Evolutionary conservation across 1,284 basidiomycete genomes (phyloP).

Genomic region (Prillingera fragicola): DNA sequence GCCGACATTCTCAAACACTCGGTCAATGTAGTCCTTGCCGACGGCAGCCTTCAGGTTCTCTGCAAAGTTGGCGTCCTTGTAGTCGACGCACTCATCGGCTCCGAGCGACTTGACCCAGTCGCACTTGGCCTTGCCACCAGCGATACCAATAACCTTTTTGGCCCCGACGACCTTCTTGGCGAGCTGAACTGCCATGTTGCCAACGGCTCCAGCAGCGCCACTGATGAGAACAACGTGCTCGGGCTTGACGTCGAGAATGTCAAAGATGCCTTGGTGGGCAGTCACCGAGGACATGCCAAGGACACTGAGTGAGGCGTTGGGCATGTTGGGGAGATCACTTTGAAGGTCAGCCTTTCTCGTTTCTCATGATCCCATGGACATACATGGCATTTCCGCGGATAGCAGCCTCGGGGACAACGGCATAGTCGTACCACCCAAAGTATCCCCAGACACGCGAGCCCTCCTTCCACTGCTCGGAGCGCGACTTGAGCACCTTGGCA

Average conservation of each 20-base stretch:
- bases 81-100: conserved; percentile 52
- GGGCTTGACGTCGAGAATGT: conserved; percentile 40
- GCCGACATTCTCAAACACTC: conserved; percentile 49
- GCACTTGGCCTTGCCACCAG: conserved; percentile 52
- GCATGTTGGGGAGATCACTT: conserved; percentile 14
- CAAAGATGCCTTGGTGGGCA: conserved; percentile 42
- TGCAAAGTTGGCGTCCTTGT: conserved; percentile 43
- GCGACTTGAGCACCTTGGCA: conserved; percentile 25
- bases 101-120: conserved; percentile 49
- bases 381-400: conserved; percentile 10
- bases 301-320: conserved; percentile 24
- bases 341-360: conserved; percentile 1
- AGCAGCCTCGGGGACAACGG: conserved; percentile 16
- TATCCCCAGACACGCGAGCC: conserved; percentile 26
- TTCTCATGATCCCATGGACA: background rate
- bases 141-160: conserved; percentile 51
- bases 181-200: conserved; percentile 37
- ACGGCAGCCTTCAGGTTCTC: conserved; percentile 35
- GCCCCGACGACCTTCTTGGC: conserved; percentile 48
- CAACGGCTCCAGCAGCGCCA: conserved; percentile 45
- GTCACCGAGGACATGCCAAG: conserved; percentile 37
- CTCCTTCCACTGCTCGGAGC: conserved; percentile 23
- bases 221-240: conserved; percentile 46
- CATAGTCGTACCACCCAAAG: conserved; percentile 37
- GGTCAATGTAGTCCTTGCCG: conserved; percentile 29